Percentiles rank a stretch among this genome's conserved stretches.
These are phyloP conservation scores for Solanum peruvianum DNA, from an alignment of 257 asterid genomes.

Conservation along the genomic window DNA sequence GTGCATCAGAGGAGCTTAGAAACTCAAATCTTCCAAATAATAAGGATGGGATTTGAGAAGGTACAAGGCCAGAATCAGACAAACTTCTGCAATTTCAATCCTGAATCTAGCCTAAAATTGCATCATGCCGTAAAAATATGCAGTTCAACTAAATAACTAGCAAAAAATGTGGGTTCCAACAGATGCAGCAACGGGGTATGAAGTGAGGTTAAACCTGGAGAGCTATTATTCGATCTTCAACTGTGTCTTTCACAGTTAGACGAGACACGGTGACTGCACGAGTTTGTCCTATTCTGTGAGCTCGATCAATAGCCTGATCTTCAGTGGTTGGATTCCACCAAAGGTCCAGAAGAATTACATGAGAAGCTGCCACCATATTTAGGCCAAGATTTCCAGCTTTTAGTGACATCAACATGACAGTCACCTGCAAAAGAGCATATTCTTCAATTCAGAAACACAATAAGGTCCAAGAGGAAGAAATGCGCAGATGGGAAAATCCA, in stretches of 20 bases:
- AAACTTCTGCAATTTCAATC: not conserved
- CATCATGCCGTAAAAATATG: not conserved
- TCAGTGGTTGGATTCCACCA: conserved; percentile 99
- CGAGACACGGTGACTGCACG: conserved; percentile 88
- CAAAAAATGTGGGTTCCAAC: not conserved
- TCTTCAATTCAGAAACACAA: not conserved
- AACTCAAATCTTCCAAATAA: not conserved
- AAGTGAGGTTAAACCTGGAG: conserved; percentile 56
- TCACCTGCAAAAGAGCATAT: conserved; percentile 51
- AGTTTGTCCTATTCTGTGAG: conserved; percentile 97
- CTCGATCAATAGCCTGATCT: conserved; percentile 98
- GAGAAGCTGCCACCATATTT: conserved; percentile 98
- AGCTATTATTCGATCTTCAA: conserved; percentile 91
- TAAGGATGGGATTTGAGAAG: not conserved
- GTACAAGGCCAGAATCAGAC: not conserved
- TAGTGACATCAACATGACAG: conserved; percentile 93
- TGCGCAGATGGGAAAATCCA: not conserved
- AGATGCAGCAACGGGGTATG: not conserved
- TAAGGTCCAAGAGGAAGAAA: not conserved
- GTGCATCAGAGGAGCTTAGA: not conserved
- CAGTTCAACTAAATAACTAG: not conserved
- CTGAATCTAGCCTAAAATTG: not conserved
- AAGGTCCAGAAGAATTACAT: conserved; percentile 90
- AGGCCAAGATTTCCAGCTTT: conserved; percentile 98
- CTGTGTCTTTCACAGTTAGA: conserved; percentile 75